phyloP scores from a whole-genome alignment of 2,329 filamentous ascomycete species.

The Setomelanomma holmii region DNA sequence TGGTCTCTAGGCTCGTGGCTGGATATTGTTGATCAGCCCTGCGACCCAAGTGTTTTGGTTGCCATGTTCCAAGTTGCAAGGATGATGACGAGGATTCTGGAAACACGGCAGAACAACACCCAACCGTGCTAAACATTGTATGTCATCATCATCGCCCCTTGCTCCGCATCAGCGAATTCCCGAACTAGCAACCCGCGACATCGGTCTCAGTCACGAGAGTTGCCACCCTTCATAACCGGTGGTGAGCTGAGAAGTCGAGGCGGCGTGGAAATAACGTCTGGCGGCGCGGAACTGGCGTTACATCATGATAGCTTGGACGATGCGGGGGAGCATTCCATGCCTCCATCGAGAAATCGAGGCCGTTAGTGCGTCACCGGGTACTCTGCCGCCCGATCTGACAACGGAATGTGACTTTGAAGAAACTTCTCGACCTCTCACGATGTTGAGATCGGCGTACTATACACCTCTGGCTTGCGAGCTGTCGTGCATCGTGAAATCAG shows the following conservation, averaged over 20 bases:
- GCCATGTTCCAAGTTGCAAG: not conserved
- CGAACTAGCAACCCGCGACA: not conserved
- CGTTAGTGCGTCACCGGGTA: not conserved
- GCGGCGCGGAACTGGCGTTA: not conserved
- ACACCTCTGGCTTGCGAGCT: not conserved
- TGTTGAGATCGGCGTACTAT: not conserved
- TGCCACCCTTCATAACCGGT: not conserved
- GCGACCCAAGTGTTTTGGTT: not conserved
- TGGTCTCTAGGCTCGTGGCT: not conserved
- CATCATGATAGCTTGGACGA: constrained; percentile 16
- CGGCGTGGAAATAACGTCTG: not conserved
- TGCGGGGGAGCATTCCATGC: constrained; percentile 9
- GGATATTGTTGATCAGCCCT: not conserved
- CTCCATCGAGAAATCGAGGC: not conserved
- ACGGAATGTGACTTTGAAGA: not conserved
- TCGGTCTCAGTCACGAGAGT: not conserved
- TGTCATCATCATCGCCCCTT: not conserved
- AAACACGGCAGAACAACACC: not conserved
- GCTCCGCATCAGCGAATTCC: not conserved
- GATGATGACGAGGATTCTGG: not conserved
- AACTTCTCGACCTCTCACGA: not conserved
- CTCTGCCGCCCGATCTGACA: not conserved
- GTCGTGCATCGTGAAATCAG: not conserved
- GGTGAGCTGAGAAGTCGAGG: not conserved
- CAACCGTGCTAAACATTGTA: not conserved